Evolutionary conservation across 768 basidiomycete species (phyloP).

Genomic region (Tylopilus rubrobrunneus): DNA sequence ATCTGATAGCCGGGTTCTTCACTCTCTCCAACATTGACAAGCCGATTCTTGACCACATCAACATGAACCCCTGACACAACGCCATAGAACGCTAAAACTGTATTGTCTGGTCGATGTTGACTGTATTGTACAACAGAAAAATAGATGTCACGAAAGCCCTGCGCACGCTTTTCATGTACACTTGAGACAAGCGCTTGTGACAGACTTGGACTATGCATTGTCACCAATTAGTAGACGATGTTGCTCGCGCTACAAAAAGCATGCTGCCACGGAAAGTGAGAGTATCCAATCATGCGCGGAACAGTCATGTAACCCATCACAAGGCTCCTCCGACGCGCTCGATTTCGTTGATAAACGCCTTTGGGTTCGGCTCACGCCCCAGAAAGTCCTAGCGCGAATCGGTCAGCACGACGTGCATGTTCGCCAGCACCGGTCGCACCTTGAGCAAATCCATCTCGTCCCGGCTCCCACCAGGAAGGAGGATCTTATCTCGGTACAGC

Average conservation of each 20-base stretch:
- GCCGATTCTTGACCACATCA: too few species aligned
- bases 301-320: not conserved
- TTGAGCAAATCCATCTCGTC: constrained; percentile 72
- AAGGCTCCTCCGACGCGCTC: constrained; percentile 39
- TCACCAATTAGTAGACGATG: too few species aligned
- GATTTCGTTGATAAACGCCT: constrained; percentile 68
- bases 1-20: constrained; percentile 2
- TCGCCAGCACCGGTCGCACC: constrained; percentile 33
- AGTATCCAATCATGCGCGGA: not conserved
- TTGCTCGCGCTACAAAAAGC: too few species aligned
- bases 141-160: too few species aligned
- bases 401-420: not conserved
- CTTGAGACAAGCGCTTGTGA: too few species aligned
- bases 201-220: too few species aligned
- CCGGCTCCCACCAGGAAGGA: constrained; percentile 64
- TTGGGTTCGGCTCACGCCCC: constrained; percentile 67
- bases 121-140: too few species aligned
- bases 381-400: constrained; percentile 58
- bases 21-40: too few species aligned
- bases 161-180: too few species aligned
- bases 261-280: not conserved
- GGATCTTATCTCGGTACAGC: constrained; percentile 69
- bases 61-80: too few species aligned
- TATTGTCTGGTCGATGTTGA: too few species aligned
- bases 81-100: too few species aligned